phyloP scores from a whole-genome alignment of 768 basidiomycete genomes.

The Amanita polypyramis region DNA sequence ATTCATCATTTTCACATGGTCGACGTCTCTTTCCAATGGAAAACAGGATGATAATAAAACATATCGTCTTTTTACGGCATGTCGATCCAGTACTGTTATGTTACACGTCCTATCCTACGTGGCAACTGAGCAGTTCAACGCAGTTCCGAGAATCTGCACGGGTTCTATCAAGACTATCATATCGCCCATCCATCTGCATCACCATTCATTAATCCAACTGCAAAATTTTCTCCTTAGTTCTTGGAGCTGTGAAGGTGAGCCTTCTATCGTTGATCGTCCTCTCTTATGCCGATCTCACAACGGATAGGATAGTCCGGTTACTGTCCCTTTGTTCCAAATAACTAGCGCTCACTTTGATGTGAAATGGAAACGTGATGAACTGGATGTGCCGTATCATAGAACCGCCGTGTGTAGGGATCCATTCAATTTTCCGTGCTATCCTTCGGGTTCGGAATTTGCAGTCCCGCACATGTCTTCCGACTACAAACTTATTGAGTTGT shows the following conservation, averaged over 20 bases:
- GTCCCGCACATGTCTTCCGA: not conserved
- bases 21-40: not conserved
- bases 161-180: slow-evolving; percentile 1
- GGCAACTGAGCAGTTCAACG: not conserved
- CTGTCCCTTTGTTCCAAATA: not conserved
- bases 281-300: slow-evolving; percentile 5
- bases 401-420: no score
- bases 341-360: not conserved
- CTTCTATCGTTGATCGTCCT: not conserved
- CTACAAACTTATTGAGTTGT: not conserved
- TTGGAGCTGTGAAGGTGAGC: not conserved
- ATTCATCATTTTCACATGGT: not conserved
- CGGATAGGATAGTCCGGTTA: not conserved
- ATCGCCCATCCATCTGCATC: not conserved
- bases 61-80: not conserved
- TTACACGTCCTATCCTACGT: not conserved
- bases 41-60: not conserved
- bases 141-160: not conserved
- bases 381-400: no score
- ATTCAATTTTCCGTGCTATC: not conserved
- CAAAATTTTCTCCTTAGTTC: not conserved
- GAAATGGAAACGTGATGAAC: not conserved
- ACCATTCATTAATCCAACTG: not conserved
- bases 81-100: not conserved
- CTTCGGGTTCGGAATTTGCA: not conserved